Conservation (phyloP, 305 asterid genomes). For the Nicotiana rustica region DNA sequence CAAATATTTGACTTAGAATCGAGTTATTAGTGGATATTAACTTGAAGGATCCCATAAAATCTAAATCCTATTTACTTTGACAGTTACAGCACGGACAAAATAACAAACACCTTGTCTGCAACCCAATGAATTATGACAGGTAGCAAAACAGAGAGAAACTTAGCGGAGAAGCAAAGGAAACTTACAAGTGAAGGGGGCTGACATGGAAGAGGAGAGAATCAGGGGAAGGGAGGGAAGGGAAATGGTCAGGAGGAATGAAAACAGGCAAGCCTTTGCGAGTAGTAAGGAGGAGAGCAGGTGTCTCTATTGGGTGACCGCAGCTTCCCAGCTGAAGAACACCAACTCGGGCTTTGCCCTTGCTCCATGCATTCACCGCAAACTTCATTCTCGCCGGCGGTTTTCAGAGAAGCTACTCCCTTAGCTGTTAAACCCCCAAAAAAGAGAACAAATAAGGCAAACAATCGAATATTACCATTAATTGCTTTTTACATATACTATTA, state of each 20-base stretch:
- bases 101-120: constrained; percentile 43
- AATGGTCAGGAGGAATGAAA: constrained; percentile 87
- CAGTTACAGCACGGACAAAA: constrained; percentile 18
- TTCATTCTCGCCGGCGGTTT: constrained; percentile 51
- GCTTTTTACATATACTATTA: too few relatives aligned
- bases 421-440: background rate
- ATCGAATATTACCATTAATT: background rate
- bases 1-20: too few relatives aligned
- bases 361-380: constrained; percentile 67
- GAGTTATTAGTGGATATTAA: too few relatives aligned
- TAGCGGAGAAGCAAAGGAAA: background rate
- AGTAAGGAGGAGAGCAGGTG: constrained; percentile 83
- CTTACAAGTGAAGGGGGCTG: constrained; percentile 89
- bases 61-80: background rate
- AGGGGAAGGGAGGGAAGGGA: constrained; percentile 76
- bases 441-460: background rate
- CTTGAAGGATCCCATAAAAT: too few relatives aligned
- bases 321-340: constrained; percentile 70
- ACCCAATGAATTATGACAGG: constrained; percentile 20
- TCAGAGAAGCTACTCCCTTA: background rate
- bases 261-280: constrained; percentile 89
- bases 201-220: constrained; percentile 76
- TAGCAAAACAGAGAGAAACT: background rate
- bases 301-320: constrained; percentile 57
- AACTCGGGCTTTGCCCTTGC: constrained; percentile 76